Percentiles rank a stretch among this genome's conserved stretches.
Evolutionary conservation across 306 rosid genomes (phyloP).

Genomic region (Malus asiatica): DNA sequence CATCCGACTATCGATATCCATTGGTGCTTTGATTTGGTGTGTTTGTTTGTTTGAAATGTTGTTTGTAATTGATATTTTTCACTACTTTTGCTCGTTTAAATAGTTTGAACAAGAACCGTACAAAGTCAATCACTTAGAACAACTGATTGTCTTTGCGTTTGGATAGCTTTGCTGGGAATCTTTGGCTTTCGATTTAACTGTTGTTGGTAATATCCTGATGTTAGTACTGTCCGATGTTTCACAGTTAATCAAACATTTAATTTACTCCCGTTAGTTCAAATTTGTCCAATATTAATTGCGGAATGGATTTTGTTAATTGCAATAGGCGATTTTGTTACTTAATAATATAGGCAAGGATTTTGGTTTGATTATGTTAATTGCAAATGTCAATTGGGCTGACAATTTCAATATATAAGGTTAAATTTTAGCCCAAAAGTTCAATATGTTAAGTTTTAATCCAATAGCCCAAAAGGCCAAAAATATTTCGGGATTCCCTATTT

Average conservation of each 20-base stretch:
- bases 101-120: background rate
- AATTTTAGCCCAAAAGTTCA: no score
- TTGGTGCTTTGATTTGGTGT: background rate
- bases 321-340: no score
- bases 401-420: no score
- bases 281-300: background rate
- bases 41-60: background rate
- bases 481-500: no score
- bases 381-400: no score
- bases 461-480: no score
- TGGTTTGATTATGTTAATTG: no score
- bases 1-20: background rate
- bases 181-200: background rate
- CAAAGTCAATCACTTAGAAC: no score
- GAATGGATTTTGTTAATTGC: no score
- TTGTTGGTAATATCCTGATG: background rate
- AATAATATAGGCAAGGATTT: no score
- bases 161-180: background rate
- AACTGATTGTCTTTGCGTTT: background rate
- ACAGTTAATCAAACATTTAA: conserved; percentile 10
- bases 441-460: no score
- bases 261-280: conserved; percentile 15
- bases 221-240: conserved; percentile 20
- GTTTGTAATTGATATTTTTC: background rate
- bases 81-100: background rate